phyloP scores from a whole-genome alignment of 140 eudicot species.

The Artemisia princeps region DNA sequence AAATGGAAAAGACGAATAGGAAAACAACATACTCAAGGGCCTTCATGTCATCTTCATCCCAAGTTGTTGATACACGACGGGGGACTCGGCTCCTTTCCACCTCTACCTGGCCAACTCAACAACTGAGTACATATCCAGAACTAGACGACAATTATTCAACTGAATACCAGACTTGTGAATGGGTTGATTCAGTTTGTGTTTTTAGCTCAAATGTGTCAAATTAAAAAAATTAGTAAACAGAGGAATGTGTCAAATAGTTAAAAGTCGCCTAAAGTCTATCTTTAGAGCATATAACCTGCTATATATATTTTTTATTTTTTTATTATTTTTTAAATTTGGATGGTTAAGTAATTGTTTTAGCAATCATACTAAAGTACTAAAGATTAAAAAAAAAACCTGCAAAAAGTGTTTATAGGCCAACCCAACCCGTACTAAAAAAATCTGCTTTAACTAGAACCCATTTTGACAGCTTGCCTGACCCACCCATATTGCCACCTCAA shows the following conservation, averaged over 20 bases:
- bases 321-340: background rate
- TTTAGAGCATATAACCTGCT: background rate
- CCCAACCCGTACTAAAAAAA: background rate
- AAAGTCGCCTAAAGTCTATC: background rate
- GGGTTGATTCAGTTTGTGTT: background rate
- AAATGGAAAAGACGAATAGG: background rate
- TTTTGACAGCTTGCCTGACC: background rate
- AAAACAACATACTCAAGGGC: slow-evolving; percentile 74
- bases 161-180: background rate
- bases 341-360: background rate
- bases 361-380: background rate
- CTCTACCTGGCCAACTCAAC: slow-evolving; percentile 58
- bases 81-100: slow-evolving; percentile 77
- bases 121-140: slow-evolving; percentile 14
- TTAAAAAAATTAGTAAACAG: background rate
- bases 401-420: background rate
- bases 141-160: slow-evolving; percentile 8
- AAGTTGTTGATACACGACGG: slow-evolving; percentile 75
- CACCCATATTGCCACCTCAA: background rate
- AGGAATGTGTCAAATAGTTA: background rate
- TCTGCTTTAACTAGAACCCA: background rate
- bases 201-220: background rate
- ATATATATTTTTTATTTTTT: background rate
- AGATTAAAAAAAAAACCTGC: background rate
- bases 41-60: slow-evolving; percentile 98